Percentiles rank a stretch among this genome's conserved stretches.
Evolutionary conservation across 371 early-diverging fungal species (phyloP).

Genomic region (Rhizopus arrhizus): DNA sequence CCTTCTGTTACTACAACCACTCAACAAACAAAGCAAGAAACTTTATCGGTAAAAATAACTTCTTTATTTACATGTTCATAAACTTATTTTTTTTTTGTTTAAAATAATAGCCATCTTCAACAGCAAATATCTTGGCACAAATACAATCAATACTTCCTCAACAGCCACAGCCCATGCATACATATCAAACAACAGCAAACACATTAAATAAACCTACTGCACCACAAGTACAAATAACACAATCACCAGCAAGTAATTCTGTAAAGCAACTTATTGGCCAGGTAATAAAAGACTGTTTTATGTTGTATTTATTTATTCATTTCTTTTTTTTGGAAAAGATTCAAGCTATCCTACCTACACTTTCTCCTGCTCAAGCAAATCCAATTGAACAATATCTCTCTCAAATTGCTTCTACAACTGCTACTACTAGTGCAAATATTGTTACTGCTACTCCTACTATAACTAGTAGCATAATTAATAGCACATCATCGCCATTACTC

Average conservation of each 20-base stretch:
- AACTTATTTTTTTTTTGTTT: not conserved
- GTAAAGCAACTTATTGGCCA: constrained; percentile 37
- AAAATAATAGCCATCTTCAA: constrained; percentile 12
- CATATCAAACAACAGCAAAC: not conserved
- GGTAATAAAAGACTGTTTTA: constrained; percentile 24
- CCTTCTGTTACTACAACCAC: not conserved
- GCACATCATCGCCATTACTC: not conserved
- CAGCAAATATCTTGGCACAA: constrained; percentile 26
- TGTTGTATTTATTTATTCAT: not conserved
- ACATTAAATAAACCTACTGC: not conserved
- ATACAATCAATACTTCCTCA: constrained; percentile 33
- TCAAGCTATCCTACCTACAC: constrained; percentile 45
- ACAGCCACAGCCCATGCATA: constrained; percentile 1
- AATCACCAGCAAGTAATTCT: constrained; percentile 15
- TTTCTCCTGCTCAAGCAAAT: constrained; percentile 40
- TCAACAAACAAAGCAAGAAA: constrained; percentile 8
- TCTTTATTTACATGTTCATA: not conserved
- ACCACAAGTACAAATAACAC: constrained; percentile 3
- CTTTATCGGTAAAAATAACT: not conserved
- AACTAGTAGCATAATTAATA: not conserved
- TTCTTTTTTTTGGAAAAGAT: constrained; percentile 26
- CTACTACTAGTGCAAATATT: constrained; percentile 23
- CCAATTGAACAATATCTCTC: constrained; percentile 44
- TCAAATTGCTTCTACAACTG: constrained; percentile 31
- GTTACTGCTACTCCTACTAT: constrained; percentile 16